phyloP scores from a whole-genome alignment of 164 flowering plant species.

The Liriodendron chinense region DNA sequence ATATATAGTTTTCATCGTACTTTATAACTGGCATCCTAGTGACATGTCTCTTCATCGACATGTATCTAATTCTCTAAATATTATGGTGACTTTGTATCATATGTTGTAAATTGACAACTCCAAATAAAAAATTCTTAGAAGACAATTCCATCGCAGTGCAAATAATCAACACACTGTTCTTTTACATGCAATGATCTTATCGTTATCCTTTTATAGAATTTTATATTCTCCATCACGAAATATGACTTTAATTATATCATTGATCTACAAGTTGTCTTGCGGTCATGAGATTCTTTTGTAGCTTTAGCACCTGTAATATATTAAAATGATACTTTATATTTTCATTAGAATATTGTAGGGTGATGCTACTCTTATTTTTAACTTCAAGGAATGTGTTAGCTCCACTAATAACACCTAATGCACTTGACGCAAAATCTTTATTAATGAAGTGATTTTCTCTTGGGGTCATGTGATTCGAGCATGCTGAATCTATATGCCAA shows the following conservation, averaged over 20 bases:
- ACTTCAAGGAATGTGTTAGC: neutral
- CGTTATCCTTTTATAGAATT: neutral
- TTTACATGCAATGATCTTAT: neutral
- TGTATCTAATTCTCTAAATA: too few relatives aligned
- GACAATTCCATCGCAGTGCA: neutral
- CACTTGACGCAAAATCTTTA: neutral
- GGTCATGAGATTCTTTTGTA: neutral
- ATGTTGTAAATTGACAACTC: neutral
- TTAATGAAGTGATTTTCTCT: neutral
- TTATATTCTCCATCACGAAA: neutral
- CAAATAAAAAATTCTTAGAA: neutral
- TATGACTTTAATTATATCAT: neutral
- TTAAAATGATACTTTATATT: neutral
- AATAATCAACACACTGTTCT: neutral
- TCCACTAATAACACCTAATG: neutral
- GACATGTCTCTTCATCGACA: too few relatives aligned
- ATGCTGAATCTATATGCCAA: conserved; percentile 1
- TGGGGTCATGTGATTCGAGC: conserved; percentile 3
- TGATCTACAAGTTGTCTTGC: conserved; percentile 6
- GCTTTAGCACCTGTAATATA: neutral
- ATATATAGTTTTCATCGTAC: too few relatives aligned
- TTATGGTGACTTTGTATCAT: too few relatives aligned
- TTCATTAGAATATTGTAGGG: neutral
- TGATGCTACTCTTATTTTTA: neutral
- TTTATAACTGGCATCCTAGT: too few relatives aligned